phyloP scores from a whole-genome alignment of 2,329 filamentous ascomycete genomes.

The Phialemonium atrogriseum region DNA sequence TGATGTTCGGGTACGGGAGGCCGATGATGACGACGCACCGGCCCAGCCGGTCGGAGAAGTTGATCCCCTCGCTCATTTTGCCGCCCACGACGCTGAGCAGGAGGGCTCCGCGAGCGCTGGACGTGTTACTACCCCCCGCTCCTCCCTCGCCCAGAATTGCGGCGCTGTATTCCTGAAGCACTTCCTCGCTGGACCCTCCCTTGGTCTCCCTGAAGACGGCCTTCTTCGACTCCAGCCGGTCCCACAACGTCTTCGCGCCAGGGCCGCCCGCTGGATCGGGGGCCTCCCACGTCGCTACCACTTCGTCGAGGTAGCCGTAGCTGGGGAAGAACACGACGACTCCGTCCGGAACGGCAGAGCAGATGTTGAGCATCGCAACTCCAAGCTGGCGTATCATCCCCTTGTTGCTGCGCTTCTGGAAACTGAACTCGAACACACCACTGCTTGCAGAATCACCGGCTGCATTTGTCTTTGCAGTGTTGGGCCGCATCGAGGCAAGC shows the following conservation, averaged over 20 bases:
- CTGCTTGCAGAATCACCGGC: slow-evolving; percentile 15
- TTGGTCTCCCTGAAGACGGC: slow-evolving; percentile 52
- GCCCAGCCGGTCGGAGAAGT: slow-evolving; percentile 87
- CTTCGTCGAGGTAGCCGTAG: slow-evolving; percentile 79
- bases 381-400: slow-evolving; percentile 69
- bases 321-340: slow-evolving; percentile 94
- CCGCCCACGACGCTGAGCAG: slow-evolving; percentile 88
- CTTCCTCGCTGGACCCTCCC: slow-evolving; percentile 53
- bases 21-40: slow-evolving; percentile 88
- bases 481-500: slow-evolving; percentile 40
- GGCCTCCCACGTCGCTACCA: slow-evolving; percentile 54
- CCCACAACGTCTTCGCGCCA: slow-evolving; percentile 42
- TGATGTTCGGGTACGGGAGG: slow-evolving; percentile 84
- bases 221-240: slow-evolving; percentile 50
- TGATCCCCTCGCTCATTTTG: slow-evolving; percentile 95
- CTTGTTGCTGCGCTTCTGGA: slow-evolving; percentile 62
- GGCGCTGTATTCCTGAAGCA: slow-evolving; percentile 64
- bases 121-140: slow-evolving; percentile 5
- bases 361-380: slow-evolving; percentile 61
- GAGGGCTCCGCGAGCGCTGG: slow-evolving; percentile 53
- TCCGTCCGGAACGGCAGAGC: slow-evolving; percentile 71
- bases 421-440: slow-evolving; percentile 77
- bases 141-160: slow-evolving; percentile 49
- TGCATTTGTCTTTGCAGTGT: too few species aligned
- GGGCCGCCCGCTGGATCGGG: slow-evolving; percentile 17